Evolutionary conservation across 2,329 filamentous ascomycete species (phyloP).

Genomic region (Alternaria panax): DNA sequence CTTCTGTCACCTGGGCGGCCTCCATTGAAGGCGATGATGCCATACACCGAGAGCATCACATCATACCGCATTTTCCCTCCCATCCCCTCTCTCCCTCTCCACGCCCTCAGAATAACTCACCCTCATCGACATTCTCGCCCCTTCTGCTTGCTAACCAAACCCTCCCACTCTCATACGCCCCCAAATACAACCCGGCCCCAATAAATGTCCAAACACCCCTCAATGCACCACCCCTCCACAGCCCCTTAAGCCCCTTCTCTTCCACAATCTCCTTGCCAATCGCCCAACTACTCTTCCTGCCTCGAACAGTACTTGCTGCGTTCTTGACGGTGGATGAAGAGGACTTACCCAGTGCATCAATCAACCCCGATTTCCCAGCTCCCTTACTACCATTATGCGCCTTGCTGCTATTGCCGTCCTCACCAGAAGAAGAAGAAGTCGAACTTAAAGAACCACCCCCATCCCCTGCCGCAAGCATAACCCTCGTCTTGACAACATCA

Average conservation of each 20-base stretch:
- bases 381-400: constrained; percentile 19
- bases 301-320: constrained; percentile 10
- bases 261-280: constrained; percentile 71
- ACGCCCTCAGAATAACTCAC: constrained; percentile 29
- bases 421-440: too few species aligned
- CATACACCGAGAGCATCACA: background rate
- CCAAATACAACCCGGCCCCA: constrained; percentile 83
- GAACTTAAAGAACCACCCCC: constrained; percentile 14
- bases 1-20: background rate
- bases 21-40: too few species aligned
- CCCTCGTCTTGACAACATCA: constrained; percentile 87
- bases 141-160: constrained; percentile 56
- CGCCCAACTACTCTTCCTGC: constrained; percentile 56
- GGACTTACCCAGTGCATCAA: constrained; percentile 54
- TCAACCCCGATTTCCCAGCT: constrained; percentile 28
- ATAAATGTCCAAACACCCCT: constrained; percentile 82
- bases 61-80: background rate
- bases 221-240: constrained; percentile 79
- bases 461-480: constrained; percentile 72
- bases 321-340: background rate
- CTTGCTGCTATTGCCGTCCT: too few species aligned
- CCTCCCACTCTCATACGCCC: constrained; percentile 83
- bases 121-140: constrained; percentile 51
- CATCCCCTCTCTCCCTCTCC: background rate
- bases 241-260: constrained; percentile 72